Conservation (phyloP, 768 basidiomycete species). For the Sistotremastrum niveocremeum region DNA sequence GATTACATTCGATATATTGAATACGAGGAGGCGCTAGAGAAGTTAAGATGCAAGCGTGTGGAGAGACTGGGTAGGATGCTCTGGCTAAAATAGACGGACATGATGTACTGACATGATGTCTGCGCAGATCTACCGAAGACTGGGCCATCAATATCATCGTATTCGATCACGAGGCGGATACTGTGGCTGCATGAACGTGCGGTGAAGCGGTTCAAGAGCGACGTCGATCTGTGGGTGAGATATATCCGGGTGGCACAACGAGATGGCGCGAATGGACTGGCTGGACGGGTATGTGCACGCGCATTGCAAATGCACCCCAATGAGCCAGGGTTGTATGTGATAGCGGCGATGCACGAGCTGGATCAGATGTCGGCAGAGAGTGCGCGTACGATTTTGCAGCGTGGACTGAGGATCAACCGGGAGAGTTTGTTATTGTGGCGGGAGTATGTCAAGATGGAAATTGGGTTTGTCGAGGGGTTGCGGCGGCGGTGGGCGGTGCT, state of each 20-base stretch:
- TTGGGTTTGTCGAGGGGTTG: slow-evolving; percentile 71
- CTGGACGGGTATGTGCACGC: slow-evolving; percentile 70
- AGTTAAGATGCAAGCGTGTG: slow-evolving; percentile 59
- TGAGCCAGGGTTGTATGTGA: slow-evolving; percentile 62
- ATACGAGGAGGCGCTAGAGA: slow-evolving; percentile 84
- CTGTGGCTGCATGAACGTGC: slow-evolving; percentile 88
- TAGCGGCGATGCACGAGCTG: slow-evolving; percentile 76
- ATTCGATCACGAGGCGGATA: slow-evolving; percentile 71
- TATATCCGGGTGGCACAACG: slow-evolving; percentile 77
- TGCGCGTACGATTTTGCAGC: slow-evolving; percentile 71
- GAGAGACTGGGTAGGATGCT: slow-evolving; percentile 50
- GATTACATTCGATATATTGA: slow-evolving; percentile 87
- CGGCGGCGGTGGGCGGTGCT: slow-evolving; percentile 68
- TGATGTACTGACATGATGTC: slow-evolving; percentile 2
- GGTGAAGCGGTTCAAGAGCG: slow-evolving; percentile 75
- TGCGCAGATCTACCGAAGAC: slow-evolving; percentile 27
- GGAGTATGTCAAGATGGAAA: slow-evolving; percentile 85
- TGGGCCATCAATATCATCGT: slow-evolving; percentile 64
- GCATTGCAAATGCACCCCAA: slow-evolving; percentile 82
- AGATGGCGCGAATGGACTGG: slow-evolving; percentile 65
- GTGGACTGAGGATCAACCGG: slow-evolving; percentile 68
- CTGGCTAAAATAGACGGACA: not conserved
- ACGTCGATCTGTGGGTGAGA: slow-evolving; percentile 78
- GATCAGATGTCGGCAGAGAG: slow-evolving; percentile 59
- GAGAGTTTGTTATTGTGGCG: slow-evolving; percentile 70